Conservation (phyloP, 208 protist genomes). For the Borovskyia barvae region DNA sequence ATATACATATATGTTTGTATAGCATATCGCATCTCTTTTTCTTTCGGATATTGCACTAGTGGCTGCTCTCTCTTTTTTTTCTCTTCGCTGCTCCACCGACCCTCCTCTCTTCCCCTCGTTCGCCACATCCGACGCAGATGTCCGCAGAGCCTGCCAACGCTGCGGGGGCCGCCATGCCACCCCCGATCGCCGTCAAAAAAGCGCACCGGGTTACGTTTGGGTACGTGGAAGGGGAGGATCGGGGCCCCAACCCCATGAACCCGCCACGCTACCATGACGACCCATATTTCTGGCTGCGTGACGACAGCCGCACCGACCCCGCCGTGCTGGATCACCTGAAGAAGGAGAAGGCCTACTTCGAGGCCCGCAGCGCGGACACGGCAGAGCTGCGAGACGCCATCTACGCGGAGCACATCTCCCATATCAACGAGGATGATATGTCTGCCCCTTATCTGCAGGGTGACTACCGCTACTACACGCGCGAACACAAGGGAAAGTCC, state of each 20-base stretch:
- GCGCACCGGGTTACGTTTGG: slow-evolving; percentile 77
- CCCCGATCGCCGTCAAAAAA: slow-evolving; percentile 61
- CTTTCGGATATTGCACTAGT: neutral
- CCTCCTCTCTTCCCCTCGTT: neutral
- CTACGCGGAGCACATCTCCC: slow-evolving; percentile 84
- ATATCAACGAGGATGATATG: slow-evolving; percentile 86
- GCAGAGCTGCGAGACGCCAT: slow-evolving; percentile 53
- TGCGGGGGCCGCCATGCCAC: slow-evolving; percentile 7
- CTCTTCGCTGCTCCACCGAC: neutral
- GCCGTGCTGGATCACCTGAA: slow-evolving; percentile 83
- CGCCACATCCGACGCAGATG: slow-evolving; percentile 1
- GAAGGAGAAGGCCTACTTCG: slow-evolving; percentile 79
- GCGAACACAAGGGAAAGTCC: slow-evolving; percentile 74
- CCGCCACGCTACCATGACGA: slow-evolving; percentile 72
- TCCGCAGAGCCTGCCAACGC: slow-evolving; percentile 7
- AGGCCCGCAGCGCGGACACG: slow-evolving; percentile 61
- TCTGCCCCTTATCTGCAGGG: slow-evolving; percentile 69
- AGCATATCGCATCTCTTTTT: neutral
- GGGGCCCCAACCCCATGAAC: slow-evolving; percentile 83
- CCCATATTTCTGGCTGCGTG: slow-evolving; percentile 84
- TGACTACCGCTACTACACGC: slow-evolving; percentile 81
- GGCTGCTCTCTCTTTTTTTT: neutral
- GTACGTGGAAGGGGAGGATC: slow-evolving; percentile 79
- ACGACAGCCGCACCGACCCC: slow-evolving; percentile 65
- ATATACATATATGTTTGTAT: slow-evolving; percentile 4